phyloP scores from a whole-genome alignment of 352 stramenopile species.

The Poterioochromonas sp. region DNA sequence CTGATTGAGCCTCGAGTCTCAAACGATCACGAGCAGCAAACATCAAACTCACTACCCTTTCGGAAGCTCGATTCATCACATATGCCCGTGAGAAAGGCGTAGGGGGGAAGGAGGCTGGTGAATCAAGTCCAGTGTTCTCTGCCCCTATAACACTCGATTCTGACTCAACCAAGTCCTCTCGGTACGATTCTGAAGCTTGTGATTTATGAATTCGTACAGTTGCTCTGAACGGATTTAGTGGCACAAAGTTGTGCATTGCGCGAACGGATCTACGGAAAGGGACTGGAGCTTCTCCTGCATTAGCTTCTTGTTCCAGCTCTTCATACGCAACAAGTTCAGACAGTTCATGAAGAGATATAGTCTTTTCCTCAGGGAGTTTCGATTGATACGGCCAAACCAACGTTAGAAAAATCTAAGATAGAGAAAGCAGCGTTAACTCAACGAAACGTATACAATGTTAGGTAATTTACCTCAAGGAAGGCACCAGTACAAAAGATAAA shows the following conservation, averaged over 20 bases:
- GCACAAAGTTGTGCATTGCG: slow-evolving; percentile 24
- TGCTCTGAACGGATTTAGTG: slow-evolving; percentile 12
- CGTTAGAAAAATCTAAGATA: background rate
- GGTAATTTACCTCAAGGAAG: background rate
- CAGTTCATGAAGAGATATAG: background rate
- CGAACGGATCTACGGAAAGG: background rate
- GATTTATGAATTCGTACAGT: slow-evolving; percentile 13
- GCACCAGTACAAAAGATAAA: background rate
- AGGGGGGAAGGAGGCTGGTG: slow-evolving; percentile 10
- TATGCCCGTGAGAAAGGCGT: slow-evolving; percentile 4
- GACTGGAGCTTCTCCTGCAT: background rate
- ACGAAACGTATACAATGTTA: background rate
- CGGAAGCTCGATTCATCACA: background rate
- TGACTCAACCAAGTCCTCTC: background rate
- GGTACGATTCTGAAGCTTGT: background rate
- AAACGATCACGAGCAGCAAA: slow-evolving; percentile 15
- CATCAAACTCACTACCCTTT: background rate
- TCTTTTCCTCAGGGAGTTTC: background rate
- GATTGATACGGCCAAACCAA: background rate
- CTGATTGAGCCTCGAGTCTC: slow-evolving; percentile 5
- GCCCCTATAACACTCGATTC: background rate
- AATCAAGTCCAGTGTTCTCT: background rate
- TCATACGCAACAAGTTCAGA: slow-evolving; percentile 10
- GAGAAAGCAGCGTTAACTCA: background rate
- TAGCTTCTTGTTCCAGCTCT: background rate